phyloP scores from a whole-genome alignment of 108 stramenopile species.

The Nitzschia putrida region DNA sequence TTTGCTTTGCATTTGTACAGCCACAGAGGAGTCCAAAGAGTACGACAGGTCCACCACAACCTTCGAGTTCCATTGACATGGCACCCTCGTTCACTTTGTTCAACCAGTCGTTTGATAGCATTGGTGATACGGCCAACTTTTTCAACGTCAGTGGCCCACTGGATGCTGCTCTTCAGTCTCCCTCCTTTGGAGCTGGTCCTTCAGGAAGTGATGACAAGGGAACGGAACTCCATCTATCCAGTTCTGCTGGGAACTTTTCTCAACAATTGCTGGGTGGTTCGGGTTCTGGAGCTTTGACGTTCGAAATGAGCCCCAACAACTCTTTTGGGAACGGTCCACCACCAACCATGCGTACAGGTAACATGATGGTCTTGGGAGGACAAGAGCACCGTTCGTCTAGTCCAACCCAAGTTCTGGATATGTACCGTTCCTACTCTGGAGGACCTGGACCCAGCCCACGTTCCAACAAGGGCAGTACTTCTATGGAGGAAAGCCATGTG shows the following conservation, averaged over 20 bases:
- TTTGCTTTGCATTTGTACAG: slow-evolving; percentile 27
- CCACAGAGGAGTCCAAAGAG: slow-evolving; percentile 63
- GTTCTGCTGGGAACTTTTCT: slow-evolving; percentile 31
- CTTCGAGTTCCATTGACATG: slow-evolving; percentile 55
- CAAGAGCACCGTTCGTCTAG: slow-evolving; percentile 30
- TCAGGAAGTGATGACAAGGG: slow-evolving; percentile 37
- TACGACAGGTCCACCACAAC: slow-evolving; percentile 32
- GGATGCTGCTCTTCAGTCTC: slow-evolving; percentile 59
- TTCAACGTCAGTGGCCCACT: slow-evolving; percentile 54
- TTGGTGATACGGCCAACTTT: slow-evolving; percentile 58
- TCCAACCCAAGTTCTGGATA: slow-evolving; percentile 53
- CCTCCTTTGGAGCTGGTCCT: slow-evolving; percentile 58
- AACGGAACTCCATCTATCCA: slow-evolving; percentile 25
- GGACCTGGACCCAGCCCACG: slow-evolving; percentile 18
- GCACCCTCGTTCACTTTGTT: slow-evolving; percentile 76
- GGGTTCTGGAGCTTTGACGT: slow-evolving; percentile 35
- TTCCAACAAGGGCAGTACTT: slow-evolving; percentile 20
- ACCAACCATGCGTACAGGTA: slow-evolving; percentile 14
- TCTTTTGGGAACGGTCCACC: slow-evolving; percentile 55
- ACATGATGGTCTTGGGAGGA: slow-evolving; percentile 46
- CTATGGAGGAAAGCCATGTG: slow-evolving; percentile 38
- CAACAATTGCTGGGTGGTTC: slow-evolving; percentile 40
- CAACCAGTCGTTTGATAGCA: slow-evolving; percentile 83
- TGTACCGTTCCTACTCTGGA: slow-evolving; percentile 43
- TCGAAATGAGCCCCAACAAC: slow-evolving; percentile 59